Evolutionary conservation across 306 rosid genomes (phyloP).

Genomic region (Vicia faba): DNA sequence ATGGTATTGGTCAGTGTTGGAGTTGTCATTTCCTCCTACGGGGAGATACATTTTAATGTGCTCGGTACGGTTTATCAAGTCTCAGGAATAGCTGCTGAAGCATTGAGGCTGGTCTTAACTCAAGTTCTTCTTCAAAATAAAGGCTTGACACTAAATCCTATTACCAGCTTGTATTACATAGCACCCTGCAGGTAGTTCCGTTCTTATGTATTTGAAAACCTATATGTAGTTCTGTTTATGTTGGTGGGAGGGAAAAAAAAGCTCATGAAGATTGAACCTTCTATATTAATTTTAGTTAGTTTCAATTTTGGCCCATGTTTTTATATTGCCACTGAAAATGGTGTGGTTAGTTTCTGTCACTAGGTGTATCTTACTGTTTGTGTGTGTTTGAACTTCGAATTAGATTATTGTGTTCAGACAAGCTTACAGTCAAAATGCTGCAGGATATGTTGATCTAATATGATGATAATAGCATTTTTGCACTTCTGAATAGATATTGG

Average conservation of each 20-base stretch:
- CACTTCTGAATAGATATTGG: neutral
- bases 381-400: conserved; percentile 10
- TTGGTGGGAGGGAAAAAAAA: neutral
- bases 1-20: conserved; percentile 99
- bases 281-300: conserved; percentile 5
- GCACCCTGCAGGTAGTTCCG: conserved; percentile 97
- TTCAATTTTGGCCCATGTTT: conserved; percentile 26
- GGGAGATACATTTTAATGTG: conserved; percentile 96
- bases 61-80: conserved; percentile 95
- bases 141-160: conserved; percentile 92
- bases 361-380: neutral
- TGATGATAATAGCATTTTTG: conserved; percentile 2
- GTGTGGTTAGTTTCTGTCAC: conserved; percentile 14
- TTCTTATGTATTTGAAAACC: conserved; percentile 20
- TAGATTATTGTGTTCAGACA: conserved; percentile 22
- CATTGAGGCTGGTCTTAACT: conserved; percentile 94
- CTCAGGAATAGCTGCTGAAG: conserved; percentile 94
- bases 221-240: conserved; percentile 8
- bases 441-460: neutral
- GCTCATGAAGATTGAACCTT: neutral
- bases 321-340: conserved; percentile 9
- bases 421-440: conserved; percentile 21
- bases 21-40: conserved; percentile 96
- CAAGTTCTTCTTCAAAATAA: conserved; percentile 98
- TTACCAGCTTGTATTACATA: conserved; percentile 94